Evolutionary conservation across 495 filamentous ascomycete genomes (phyloP), one percentile per base, ranked within the genome.

Genomic region (Xylaria bambusicola): DNA sequence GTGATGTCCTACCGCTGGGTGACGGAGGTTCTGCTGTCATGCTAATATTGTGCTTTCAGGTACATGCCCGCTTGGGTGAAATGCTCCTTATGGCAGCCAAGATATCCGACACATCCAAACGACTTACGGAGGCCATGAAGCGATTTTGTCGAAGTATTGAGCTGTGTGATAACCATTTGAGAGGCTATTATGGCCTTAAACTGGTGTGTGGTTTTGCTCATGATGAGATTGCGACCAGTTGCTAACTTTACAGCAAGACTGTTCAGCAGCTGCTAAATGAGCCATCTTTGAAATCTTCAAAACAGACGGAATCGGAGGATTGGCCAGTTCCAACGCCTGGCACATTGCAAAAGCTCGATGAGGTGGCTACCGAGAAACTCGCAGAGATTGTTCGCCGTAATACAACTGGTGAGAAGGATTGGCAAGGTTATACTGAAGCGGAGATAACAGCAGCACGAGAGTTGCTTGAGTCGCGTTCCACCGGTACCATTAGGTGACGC

Each of bases 101-200:
- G 38, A 75, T 78, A 24, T 68, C 73, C 24, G 74, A 79, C 50
- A 68, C 77, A 23, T 61, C 74, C 40, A 82, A 83, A 60, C 75
- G 80, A 49, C 76, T 93, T 60, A 70, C 79, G 21, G 89, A 90
- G 66, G 86, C 92, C 6, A 74, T 96, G 50, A 86, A 89, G 59
- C 82, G 92, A 61, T 98, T 94, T 68, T 88, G 89, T 61, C 82
- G 94, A 61, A 94, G 91, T 66, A 84, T 98, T 58, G 94, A 98
- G 75, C 83, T 98, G 27, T 97, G 93, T 69, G 89, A 95, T 56
- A 88, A 89, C 69, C 98, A 97, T 72, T 71, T 98, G 56, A 85
- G 94, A 56, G 94, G 93, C 1, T 93, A 89, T 66, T 98, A 97
- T 72, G 94, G 94, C 21, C 77, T 98, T 56, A 89, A 88, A 67